Percentiles rank a stretch among this genome's conserved stretches.
phyloP scores from a whole-genome alignment of 768 basidiomycete genomes.

The Agrocybe chaxingu region DNA sequence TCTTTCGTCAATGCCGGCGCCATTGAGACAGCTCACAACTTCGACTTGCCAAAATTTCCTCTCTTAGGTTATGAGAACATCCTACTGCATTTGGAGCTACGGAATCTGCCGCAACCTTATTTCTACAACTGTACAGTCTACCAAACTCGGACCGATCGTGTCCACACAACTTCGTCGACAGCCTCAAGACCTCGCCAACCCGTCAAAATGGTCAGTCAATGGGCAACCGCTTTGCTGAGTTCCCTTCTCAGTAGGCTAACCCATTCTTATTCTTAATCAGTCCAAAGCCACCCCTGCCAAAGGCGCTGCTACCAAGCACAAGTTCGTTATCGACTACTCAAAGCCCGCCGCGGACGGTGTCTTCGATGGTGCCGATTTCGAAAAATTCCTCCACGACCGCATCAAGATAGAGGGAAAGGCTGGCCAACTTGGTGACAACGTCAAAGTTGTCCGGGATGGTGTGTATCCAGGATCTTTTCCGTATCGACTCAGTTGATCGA shows the following conservation, averaged over 20 bases:
- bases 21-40: constrained; percentile 27
- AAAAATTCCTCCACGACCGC: constrained; percentile 91
- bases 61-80: background rate
- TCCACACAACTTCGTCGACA: background rate
- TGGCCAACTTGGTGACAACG: constrained; percentile 86
- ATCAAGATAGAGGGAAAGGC: constrained; percentile 92
- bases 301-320: constrained; percentile 54
- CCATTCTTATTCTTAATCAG: constrained; percentile 40
- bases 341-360: constrained; percentile 66
- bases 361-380: constrained; percentile 60
- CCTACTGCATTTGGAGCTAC: constrained; percentile 12
- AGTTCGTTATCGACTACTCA: constrained; percentile 85
- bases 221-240: constrained; percentile 84
- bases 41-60: constrained; percentile 6
- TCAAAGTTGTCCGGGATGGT: constrained; percentile 90
- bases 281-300: constrained; percentile 59
- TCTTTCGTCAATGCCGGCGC: constrained; percentile 54
- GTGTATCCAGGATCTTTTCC: constrained; percentile 20
- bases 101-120: constrained; percentile 31
- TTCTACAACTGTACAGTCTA: constrained; percentile 52
- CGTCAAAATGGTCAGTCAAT: constrained; percentile 68
- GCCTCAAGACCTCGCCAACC: constrained; percentile 14
- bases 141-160: constrained; percentile 11
- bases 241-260: constrained; percentile 89
- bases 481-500: background rate